Evolutionary conservation across 331 rosid species (phyloP).

Genomic region (Spiraea crenata): DNA sequence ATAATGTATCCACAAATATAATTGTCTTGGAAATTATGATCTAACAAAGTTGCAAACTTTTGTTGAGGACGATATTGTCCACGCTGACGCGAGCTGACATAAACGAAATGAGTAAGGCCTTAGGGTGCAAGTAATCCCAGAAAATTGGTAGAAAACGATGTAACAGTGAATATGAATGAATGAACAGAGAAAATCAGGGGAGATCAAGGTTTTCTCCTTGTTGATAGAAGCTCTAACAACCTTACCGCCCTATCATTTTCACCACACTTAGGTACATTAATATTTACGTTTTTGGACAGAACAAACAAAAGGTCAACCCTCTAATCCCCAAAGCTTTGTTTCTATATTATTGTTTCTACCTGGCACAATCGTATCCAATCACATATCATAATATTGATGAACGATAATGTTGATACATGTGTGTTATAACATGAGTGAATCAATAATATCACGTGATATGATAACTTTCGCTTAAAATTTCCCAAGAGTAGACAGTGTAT

Average conservation of each 20-base stretch:
- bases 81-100: background rate
- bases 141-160: background rate
- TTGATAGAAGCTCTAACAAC: conserved; percentile 34
- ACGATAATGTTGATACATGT: no score
- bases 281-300: background rate
- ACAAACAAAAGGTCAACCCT: conserved; percentile 14
- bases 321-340: background rate
- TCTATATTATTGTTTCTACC: background rate
- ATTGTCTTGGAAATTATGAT: background rate
- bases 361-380: conserved; percentile 7
- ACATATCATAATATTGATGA: background rate
- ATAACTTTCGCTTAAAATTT: no score
- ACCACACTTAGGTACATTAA: background rate
- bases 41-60: background rate
- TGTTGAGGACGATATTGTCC: background rate
- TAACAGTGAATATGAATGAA: background rate
- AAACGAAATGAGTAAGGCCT: background rate
- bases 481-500: no score
- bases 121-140: conserved; percentile 1
- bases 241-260: conserved; percentile 28
- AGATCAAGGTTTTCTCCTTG: background rate
- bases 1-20: background rate
- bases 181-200: background rate
- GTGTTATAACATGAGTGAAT: no score
- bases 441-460: no score